Conservation (phyloP, 2,329 filamentous ascomycete genomes). For the Monosporascus cannonballus region DNA sequence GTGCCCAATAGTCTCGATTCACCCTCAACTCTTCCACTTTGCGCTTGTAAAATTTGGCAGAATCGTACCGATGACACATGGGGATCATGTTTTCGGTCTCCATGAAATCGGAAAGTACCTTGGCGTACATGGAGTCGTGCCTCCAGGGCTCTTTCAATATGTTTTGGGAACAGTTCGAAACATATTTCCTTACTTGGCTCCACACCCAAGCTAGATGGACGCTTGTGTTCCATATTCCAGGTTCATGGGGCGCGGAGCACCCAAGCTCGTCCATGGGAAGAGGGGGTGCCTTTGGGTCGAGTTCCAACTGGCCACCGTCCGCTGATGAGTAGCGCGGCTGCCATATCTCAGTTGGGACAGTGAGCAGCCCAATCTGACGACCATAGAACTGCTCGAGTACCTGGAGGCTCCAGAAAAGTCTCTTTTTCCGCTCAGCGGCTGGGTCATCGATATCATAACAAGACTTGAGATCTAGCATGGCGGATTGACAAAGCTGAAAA, state of each 20-base stretch:
- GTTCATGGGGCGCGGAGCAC: slow-evolving; percentile 31
- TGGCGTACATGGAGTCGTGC: slow-evolving; percentile 45
- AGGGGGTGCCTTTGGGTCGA: slow-evolving; percentile 31
- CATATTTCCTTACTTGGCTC: slow-evolving; percentile 40
- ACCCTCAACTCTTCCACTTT: slow-evolving; percentile 37
- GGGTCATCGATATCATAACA: slow-evolving; percentile 31
- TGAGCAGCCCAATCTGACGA: slow-evolving; percentile 37
- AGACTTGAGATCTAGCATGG: slow-evolving; percentile 39
- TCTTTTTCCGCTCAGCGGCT: slow-evolving; percentile 37
- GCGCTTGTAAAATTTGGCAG: slow-evolving; percentile 45
- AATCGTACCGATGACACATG: slow-evolving; percentile 46
- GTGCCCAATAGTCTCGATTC: slow-evolving; percentile 43
- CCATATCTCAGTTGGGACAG: slow-evolving; percentile 34
- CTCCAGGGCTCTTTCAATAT: slow-evolving; percentile 44
- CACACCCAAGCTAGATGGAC: slow-evolving; percentile 46
- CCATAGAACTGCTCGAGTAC: slow-evolving; percentile 45
- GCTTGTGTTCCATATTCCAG: slow-evolving; percentile 44
- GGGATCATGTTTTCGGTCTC: slow-evolving; percentile 43
- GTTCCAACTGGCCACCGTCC: slow-evolving; percentile 16
- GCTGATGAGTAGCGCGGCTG: slow-evolving; percentile 28
- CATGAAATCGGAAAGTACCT: slow-evolving; percentile 44
- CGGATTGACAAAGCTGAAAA: slow-evolving; percentile 43
- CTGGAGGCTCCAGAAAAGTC: slow-evolving; percentile 46
- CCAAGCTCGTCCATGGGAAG: slow-evolving; percentile 39
- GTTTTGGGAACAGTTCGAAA: slow-evolving; percentile 41